These are phyloP conservation scores for Candolleomyces aberdarensis DNA, from an alignment of 768 basidiomycete species.

Conservation along the genomic window DNA sequence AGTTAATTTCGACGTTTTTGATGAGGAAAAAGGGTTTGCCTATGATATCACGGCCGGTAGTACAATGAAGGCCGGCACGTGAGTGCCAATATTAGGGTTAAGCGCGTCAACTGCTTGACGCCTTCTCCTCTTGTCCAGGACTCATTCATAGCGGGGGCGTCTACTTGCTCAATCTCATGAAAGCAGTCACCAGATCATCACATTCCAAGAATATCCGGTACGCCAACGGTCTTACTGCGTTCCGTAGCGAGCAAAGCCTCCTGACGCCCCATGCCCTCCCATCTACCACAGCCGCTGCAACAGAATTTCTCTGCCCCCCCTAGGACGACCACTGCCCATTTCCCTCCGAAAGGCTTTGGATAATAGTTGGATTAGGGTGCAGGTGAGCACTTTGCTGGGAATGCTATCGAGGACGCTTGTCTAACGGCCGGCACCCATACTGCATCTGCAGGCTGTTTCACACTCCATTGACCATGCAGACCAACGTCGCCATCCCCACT, in stretches of 20 bases:
- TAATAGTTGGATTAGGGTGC: neutral
- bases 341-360: no score
- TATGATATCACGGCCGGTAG: neutral
- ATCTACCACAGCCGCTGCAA: neutral
- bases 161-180: neutral
- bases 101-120: slow-evolving; percentile 11
- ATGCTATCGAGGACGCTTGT: neutral
- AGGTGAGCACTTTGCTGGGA: neutral
- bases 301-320: neutral
- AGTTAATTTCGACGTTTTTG: neutral
- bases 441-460: neutral
- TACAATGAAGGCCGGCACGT: neutral
- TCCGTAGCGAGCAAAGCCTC: neutral
- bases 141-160: neutral
- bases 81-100: slow-evolving; percentile 1
- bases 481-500: neutral
- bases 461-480: neutral
- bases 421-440: neutral
- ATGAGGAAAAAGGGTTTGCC: neutral
- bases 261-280: neutral
- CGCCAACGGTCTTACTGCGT: no score
- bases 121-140: slow-evolving; percentile 1
- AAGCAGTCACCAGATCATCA: neutral
- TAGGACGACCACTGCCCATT: neutral
- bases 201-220: neutral